Evolutionary conservation across 164 flowering plant species (phyloP).

Genomic region (Kingdonia uniflora): DNA sequence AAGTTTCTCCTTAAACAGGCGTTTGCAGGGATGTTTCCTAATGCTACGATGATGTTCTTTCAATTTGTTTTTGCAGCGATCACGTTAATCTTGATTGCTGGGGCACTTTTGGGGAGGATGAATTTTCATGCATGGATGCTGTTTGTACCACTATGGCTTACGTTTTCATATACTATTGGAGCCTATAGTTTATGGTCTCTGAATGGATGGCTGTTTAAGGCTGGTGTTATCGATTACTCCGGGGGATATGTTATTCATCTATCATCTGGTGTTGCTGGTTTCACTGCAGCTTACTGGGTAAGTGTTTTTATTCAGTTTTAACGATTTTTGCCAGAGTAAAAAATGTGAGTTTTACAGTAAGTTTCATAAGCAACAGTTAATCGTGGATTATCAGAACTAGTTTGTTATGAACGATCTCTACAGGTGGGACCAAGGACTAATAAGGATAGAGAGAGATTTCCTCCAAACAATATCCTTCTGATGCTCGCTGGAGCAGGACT

Average conservation of each 20-base stretch:
- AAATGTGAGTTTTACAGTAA: no score
- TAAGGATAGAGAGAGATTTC: constrained; percentile 21
- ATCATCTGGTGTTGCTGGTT: constrained; percentile 44
- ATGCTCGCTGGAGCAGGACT: constrained; percentile 46
- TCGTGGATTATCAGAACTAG: no score
- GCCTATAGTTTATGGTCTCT: constrained; percentile 36
- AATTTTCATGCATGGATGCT: constrained; percentile 64
- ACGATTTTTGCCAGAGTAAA: no score
- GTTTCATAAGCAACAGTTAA: no score
- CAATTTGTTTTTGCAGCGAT: constrained; percentile 61
- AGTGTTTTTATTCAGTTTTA: background rate
- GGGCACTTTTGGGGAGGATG: constrained; percentile 58
- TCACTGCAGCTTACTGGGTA: constrained; percentile 53
- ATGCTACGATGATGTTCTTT: constrained; percentile 53
- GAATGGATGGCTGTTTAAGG: constrained; percentile 25
- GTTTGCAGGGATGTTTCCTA: constrained; percentile 27
- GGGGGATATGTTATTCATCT: constrained; percentile 45
- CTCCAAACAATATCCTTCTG: constrained; percentile 30
- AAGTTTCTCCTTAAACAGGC: constrained; percentile 18
- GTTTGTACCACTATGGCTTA: constrained; percentile 57
- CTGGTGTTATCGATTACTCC: constrained; percentile 41
- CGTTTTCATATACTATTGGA: constrained; percentile 37
- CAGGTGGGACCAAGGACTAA: constrained; percentile 40
- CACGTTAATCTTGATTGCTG: constrained; percentile 45
- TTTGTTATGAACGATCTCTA: background rate